Conservation (phyloP, 2,329 filamentous ascomycete species). For the Hypoxylon sp. region DNA sequence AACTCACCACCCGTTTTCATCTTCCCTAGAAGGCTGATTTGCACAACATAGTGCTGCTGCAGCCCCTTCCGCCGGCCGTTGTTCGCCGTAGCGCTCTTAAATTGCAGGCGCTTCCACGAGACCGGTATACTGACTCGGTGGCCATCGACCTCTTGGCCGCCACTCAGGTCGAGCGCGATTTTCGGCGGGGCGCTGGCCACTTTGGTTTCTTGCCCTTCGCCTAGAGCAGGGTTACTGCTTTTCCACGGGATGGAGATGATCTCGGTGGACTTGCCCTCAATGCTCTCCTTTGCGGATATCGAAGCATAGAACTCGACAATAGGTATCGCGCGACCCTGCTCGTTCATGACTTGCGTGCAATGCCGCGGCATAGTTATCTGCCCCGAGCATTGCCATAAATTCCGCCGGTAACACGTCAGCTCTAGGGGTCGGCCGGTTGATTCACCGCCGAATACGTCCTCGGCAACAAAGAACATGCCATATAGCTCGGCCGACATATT, state of each 20-base stretch:
- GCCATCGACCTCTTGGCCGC: conserved; percentile 80
- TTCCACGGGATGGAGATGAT: conserved; percentile 99
- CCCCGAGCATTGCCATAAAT: conserved; percentile 95
- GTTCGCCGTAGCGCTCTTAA: conserved; percentile 96
- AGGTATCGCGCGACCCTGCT: conserved; percentile 83
- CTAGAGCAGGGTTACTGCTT: conserved; percentile 72
- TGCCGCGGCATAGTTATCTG: conserved; percentile 84
- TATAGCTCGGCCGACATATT: conserved; percentile 82
- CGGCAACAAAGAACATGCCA: conserved; percentile 90
- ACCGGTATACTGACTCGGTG: conserved; percentile 85
- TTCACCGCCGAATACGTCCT: conserved; percentile 80
- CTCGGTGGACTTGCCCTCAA: conserved; percentile 91
- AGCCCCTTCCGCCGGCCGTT: conserved; percentile 94
- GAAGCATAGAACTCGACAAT: conserved; percentile 84
- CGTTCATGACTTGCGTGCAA: conserved; percentile 76
- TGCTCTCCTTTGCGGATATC: conserved; percentile 90
- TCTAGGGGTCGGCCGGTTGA: conserved; percentile 75
- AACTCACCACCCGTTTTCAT: conserved; percentile 75
- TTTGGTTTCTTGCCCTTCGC: conserved; percentile 63
- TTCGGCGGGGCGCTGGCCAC: conserved; percentile 67
- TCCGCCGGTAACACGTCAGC: conserved; percentile 93
- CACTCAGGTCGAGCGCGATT: conserved; percentile 68
- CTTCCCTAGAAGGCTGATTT: conserved; percentile 85
- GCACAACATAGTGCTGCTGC: conserved; percentile 94
- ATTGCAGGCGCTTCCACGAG: conserved; percentile 94